phyloP scores from a whole-genome alignment of 176 grass and related monocot genomes.

The Hyparrhenia diplandra region DNA sequence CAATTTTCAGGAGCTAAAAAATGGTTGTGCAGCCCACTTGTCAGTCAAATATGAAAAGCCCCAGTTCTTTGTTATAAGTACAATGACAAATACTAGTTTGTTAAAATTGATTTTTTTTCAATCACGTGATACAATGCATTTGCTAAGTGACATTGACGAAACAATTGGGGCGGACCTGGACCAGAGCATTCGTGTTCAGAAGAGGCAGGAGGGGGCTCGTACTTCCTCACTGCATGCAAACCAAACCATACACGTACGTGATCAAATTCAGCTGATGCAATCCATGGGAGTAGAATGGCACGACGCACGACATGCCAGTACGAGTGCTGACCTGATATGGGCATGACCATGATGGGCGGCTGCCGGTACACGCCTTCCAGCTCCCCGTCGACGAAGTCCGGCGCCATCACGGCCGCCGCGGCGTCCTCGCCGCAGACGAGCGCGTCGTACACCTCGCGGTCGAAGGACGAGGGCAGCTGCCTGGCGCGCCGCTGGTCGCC shows the following conservation, averaged over 20 bases:
- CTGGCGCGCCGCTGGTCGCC: conserved; percentile 40
- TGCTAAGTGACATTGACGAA: background rate
- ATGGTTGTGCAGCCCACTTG: background rate
- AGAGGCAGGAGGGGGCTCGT: conserved; percentile 42
- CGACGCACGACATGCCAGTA: background rate
- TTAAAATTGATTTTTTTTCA: no score
- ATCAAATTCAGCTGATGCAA: background rate
- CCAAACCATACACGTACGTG: background rate
- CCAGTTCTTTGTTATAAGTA: no score
- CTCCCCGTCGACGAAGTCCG: conserved; percentile 33
- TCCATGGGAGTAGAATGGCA: background rate
- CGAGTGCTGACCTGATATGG: conserved; percentile 42
- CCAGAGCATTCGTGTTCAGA: conserved; percentile 45
- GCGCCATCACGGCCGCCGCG: background rate
- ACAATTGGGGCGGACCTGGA: conserved; percentile 3
- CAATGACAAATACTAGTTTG: no score
- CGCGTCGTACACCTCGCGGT: conserved; percentile 47
- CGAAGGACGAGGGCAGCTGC: conserved; percentile 50
- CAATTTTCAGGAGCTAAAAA: background rate
- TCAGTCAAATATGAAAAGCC: background rate
- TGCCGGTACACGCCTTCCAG: conserved; percentile 15
- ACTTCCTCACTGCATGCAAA: conserved; percentile 41
- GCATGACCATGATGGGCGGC: conserved; percentile 46
- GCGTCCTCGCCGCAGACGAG: conserved; percentile 6
- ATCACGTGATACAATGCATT: background rate